A percentile compares a stretch with the other conserved stretches of the same genome.
These are phyloP conservation scores for Penicillium sp. DNA, from an alignment of 2,329 filamentous ascomycete genomes.

Conservation along the genomic window DNA sequence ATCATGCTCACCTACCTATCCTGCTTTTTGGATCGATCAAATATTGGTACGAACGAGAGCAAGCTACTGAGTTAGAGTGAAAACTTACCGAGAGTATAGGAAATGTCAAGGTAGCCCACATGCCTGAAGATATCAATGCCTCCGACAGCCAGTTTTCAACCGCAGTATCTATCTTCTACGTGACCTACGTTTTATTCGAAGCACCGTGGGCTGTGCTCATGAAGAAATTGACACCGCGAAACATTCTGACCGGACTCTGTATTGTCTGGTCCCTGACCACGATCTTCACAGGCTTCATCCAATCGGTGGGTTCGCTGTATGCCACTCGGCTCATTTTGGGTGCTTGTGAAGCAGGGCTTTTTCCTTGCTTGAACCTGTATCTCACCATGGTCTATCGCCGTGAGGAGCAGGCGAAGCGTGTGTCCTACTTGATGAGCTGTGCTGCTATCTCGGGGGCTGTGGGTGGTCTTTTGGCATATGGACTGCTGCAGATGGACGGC, in stretches of 20 bases:
- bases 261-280: conserved; percentile 49
- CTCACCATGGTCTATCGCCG: conserved; percentile 41
- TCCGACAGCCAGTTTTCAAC: conserved; percentile 43
- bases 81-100: conserved; percentile 24
- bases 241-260: conserved; percentile 39
- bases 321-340: conserved; percentile 40
- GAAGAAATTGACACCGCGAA: conserved; percentile 46
- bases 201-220: conserved; percentile 46
- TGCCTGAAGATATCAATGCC: conserved; percentile 45
- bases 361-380: conserved; percentile 40
- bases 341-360: conserved; percentile 37
- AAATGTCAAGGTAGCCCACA: conserved; percentile 48
- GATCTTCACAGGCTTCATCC: conserved; percentile 47
- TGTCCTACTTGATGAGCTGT: conserved; percentile 41
- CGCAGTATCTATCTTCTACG: conserved; percentile 51
- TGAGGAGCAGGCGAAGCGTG: conserved; percentile 41
- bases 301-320: conserved; percentile 41
- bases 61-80: not conserved
- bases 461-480: conserved; percentile 40
- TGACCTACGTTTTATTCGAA: conserved; percentile 50
- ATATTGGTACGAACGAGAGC: conserved; percentile 40
- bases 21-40: conserved; percentile 53
- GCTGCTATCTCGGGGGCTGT: conserved; percentile 40
- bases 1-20: conserved; percentile 55
- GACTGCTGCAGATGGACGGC: conserved; percentile 44